Conservation (phyloP, 2,329 filamentous ascomycete species). For the Colletotrichum liriopes region DNA sequence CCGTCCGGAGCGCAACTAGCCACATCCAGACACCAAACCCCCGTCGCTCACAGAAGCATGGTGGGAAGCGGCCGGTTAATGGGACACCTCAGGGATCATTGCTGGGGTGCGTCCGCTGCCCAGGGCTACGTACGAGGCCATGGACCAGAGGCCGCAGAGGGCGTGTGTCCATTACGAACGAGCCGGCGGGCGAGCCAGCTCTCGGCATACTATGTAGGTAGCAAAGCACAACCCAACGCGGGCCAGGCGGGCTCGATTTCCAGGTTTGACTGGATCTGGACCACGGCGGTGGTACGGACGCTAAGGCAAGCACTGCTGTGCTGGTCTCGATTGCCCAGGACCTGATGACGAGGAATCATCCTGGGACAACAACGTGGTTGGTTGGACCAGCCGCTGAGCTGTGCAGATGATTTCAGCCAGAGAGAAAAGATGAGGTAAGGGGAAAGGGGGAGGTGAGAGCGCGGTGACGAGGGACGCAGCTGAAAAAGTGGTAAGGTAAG, state of each 20-base stretch:
- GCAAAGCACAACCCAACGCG: constrained; percentile 4
- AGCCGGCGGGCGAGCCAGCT: constrained; percentile 10
- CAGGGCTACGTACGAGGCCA: background rate
- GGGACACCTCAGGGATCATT: constrained; percentile 29
- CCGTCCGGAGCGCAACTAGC: constrained; percentile 22
- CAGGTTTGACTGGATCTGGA: background rate
- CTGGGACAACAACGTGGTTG: background rate
- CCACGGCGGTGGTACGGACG: constrained; percentile 7
- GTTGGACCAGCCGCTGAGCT: background rate
- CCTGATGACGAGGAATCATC: background rate
- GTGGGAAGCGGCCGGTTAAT: constrained; percentile 29
- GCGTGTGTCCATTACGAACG: background rate
- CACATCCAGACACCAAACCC: constrained; percentile 13
- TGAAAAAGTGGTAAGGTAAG: background rate
- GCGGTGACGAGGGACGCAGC: background rate
- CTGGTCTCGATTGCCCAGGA: constrained; percentile 9
- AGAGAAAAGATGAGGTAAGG: constrained; percentile 9
- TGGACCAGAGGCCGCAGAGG: background rate
- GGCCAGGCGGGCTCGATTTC: background rate
- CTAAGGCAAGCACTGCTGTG: constrained; percentile 22
- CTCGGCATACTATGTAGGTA: constrained; percentile 1
- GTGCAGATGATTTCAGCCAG: background rate
- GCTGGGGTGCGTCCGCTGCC: background rate
- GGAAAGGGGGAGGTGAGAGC: background rate
- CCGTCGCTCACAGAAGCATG: constrained; percentile 12